Evolutionary conservation across 2,329 filamentous ascomycete genomes (phyloP).

Genomic region (Colletotrichum plurivorum): DNA sequence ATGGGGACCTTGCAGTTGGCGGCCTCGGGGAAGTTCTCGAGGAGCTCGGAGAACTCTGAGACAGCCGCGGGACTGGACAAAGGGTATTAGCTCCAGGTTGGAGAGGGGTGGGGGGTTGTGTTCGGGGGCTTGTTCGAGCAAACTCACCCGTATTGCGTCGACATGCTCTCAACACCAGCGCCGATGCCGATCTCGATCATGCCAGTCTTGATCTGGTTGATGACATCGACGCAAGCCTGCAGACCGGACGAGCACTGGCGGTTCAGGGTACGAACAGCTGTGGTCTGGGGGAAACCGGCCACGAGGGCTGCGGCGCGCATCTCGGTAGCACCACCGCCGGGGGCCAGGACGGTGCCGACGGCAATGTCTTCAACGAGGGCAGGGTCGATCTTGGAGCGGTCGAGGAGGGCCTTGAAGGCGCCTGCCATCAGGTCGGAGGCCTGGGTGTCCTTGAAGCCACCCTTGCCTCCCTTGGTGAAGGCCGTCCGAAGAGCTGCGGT

Average conservation of each 20-base stretch:
- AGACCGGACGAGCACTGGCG: constrained; percentile 94
- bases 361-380: constrained; percentile 90
- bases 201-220: constrained; percentile 89
- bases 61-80: constrained; percentile 81
- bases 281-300: constrained; percentile 88
- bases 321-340: constrained; percentile 95
- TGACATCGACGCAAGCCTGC: constrained; percentile 93
- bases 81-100: constrained; percentile 9
- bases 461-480: constrained; percentile 93
- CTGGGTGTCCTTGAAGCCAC: constrained; percentile 94
- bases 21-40: constrained; percentile 84
- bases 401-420: constrained; percentile 84
- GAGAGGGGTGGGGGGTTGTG: background rate
- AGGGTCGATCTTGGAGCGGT: constrained; percentile 91
- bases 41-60: constrained; percentile 90
- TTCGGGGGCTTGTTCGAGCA: background rate
- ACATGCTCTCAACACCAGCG: constrained; percentile 98
- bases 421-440: constrained; percentile 89
- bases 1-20: constrained; percentile 98
- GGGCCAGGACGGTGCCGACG: constrained; percentile 91
- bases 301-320: constrained; percentile 93
- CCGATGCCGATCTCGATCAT: constrained; percentile 98
- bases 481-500: constrained; percentile 93
- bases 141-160: constrained; percentile 85
- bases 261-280: constrained; percentile 91